phyloP scores from a whole-genome alignment of 2,329 filamentous ascomycete species.

The Pestalotiopsis fici region DNA sequence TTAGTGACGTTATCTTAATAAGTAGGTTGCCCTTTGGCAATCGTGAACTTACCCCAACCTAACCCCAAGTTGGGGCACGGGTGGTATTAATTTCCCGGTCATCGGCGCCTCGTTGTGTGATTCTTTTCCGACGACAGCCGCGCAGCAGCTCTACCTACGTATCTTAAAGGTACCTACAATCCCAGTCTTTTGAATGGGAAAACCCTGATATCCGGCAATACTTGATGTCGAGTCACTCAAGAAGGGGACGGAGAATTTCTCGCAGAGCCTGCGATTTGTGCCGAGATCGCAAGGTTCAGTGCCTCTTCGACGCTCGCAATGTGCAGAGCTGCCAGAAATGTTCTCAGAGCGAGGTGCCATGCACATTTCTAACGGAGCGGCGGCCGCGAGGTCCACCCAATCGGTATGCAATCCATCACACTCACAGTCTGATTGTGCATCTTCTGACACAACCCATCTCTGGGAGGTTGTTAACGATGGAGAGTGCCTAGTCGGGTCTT shows the following conservation, averaged over 20 bases:
- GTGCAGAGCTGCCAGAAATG: conserved; percentile 16
- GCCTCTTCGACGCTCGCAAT: conserved; percentile 11
- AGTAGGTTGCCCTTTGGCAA: too few species aligned
- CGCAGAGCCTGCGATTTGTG: conserved; percentile 22
- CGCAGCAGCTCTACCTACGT: too few species aligned
- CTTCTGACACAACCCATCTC: neutral
- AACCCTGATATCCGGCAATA: too few species aligned
- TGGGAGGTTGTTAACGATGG: neutral
- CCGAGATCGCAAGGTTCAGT: conserved; percentile 19
- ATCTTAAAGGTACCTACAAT: too few species aligned
- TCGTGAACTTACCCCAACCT: neutral
- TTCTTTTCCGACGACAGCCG: too few species aligned
- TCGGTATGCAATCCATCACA: conserved; percentile 11
- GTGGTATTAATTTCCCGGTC: too few species aligned
- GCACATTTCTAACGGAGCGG: conserved; percentile 21
- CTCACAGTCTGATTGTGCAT: too few species aligned
- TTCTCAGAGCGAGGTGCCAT: conserved; percentile 15
- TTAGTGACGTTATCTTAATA: too few species aligned
- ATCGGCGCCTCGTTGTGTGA: too few species aligned
- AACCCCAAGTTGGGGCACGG: neutral
- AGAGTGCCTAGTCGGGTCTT: neutral
- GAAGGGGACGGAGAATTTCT: conserved; percentile 15
- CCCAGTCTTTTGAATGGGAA: too few species aligned
- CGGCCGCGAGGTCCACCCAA: conserved; percentile 22
- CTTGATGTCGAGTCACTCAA: conserved; percentile 5